Conservation (phyloP, 768 basidiomycete genomes). For the Lyophyllum shimeji region DNA sequence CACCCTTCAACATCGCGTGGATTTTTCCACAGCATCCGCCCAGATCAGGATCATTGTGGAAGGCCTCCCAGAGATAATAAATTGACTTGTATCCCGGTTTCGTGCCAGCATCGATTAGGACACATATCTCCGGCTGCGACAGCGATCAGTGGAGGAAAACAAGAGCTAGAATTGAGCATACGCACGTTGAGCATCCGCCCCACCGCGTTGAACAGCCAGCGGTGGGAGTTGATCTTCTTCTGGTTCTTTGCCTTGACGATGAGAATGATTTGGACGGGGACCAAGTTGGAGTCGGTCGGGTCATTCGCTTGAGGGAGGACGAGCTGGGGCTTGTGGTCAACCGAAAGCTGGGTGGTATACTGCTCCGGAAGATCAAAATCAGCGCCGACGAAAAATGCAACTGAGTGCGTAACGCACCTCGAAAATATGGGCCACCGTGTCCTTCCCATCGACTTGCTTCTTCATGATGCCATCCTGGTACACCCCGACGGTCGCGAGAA, state of each 20-base stretch:
- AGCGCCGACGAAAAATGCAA: not conserved
- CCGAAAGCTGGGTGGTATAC: constrained; percentile 96
- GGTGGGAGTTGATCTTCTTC: constrained; percentile 95
- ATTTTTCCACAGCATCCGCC: constrained; percentile 93
- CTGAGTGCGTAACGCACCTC: constrained; percentile 52
- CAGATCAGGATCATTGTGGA: constrained; percentile 74
- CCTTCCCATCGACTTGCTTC: constrained; percentile 85
- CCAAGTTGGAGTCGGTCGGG: constrained; percentile 89
- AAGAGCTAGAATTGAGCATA: constrained; percentile 7
- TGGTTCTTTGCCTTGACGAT: constrained; percentile 94
- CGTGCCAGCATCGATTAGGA: constrained; percentile 93
- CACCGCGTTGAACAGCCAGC: constrained; percentile 95
- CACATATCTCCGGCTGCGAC: constrained; percentile 81
- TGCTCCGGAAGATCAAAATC: constrained; percentile 25
- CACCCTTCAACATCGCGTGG: constrained; percentile 96
- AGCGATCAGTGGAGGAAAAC: not conserved
- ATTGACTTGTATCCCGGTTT: constrained; percentile 96
- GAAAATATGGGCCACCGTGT: constrained; percentile 92
- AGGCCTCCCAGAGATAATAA: constrained; percentile 93
- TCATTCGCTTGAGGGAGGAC: constrained; percentile 89
- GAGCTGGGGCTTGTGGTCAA: constrained; percentile 87
- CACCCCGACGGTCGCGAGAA: constrained; percentile 85
- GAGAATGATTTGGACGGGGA: constrained; percentile 90
- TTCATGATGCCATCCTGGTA: constrained; percentile 97
- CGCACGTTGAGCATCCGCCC: constrained; percentile 69